Conservation (phyloP, 2,329 filamentous ascomycete genomes). For the Diaporthe aspalathi region DNA sequence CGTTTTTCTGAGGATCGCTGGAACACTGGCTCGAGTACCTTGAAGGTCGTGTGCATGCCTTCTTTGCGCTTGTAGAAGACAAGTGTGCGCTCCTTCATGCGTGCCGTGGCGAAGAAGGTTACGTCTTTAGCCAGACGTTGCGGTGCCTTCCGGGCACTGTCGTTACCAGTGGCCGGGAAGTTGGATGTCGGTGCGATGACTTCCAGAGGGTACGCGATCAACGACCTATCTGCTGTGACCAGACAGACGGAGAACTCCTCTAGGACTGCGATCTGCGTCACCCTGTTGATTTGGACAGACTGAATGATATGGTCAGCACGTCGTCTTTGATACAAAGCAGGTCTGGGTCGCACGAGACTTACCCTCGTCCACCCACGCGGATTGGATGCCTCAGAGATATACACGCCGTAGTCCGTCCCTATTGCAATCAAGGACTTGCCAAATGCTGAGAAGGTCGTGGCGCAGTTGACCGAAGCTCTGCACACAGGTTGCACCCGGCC, state of each 20-base stretch:
- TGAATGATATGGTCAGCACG: conserved; percentile 41
- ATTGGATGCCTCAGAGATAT: conserved; percentile 86
- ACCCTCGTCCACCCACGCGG: conserved; percentile 92
- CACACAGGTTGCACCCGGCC: conserved; percentile 82
- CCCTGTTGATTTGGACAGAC: conserved; percentile 80
- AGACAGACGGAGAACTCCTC: conserved; percentile 96
- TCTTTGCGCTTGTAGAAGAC: conserved; percentile 98
- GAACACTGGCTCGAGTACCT: conserved; percentile 94
- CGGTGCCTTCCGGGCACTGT: conserved; percentile 85
- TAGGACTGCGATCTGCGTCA: conserved; percentile 93
- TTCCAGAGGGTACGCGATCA: conserved; percentile 95
- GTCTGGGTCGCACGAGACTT: conserved; percentile 51
- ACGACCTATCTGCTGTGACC: conserved; percentile 88
- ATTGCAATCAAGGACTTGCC: conserved; percentile 91
- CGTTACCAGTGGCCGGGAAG: conserved; percentile 71
- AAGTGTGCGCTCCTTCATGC: conserved; percentile 95
- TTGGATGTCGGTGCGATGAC: conserved; percentile 75
- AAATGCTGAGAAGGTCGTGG: conserved; percentile 86
- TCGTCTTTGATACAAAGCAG: background rate
- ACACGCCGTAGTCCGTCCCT: conserved; percentile 95
- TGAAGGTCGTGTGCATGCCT: conserved; percentile 92
- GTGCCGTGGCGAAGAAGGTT: conserved; percentile 93
- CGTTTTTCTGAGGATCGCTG: conserved; percentile 92
- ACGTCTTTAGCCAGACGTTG: conserved; percentile 94
- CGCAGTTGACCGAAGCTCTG: conserved; percentile 89